Evolutionary conservation across 352 stramenopile species (phyloP).

Genomic region (Globisporangium viniferum): DNA sequence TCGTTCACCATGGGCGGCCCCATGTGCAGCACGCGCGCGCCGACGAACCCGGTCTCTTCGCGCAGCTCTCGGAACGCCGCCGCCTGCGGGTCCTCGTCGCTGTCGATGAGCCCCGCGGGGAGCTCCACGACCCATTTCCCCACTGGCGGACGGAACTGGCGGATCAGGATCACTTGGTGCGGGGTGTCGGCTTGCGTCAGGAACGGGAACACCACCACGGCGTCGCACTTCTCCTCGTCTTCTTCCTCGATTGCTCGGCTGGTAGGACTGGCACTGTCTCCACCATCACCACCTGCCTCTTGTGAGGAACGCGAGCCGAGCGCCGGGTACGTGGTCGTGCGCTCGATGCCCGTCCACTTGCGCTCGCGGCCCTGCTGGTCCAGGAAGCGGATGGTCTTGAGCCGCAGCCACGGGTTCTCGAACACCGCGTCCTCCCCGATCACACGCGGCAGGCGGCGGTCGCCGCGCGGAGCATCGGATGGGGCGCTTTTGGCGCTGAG

Average conservation of each 20-base stretch:
- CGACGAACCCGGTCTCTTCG: conserved; percentile 88
- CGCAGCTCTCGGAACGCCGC: conserved; percentile 82
- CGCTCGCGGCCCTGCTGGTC: conserved; percentile 45
- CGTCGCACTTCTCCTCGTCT: conserved; percentile 36
- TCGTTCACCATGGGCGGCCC: conserved; percentile 79
- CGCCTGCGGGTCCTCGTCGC: conserved; percentile 59
- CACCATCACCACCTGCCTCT: neutral
- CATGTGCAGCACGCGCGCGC: conserved; percentile 32
- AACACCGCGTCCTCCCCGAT: conserved; percentile 52
- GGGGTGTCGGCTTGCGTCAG: conserved; percentile 31
- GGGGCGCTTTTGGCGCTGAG: neutral
- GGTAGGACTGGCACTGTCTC: neutral
- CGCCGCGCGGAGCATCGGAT: neutral
- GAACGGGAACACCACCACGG: conserved; percentile 75
- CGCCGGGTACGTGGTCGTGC: conserved; percentile 58
- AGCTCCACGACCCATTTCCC: conserved; percentile 88
- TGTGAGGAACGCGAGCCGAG: neutral
- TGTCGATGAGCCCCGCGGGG: conserved; percentile 90
- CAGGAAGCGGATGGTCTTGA: conserved; percentile 70
- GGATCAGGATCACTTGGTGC: conserved; percentile 73
- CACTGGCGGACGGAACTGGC: conserved; percentile 89
- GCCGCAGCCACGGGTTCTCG: conserved; percentile 47
- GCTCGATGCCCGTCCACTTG: conserved; percentile 61
- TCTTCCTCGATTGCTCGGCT: neutral
- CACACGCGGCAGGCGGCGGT: conserved; percentile 34